Evolutionary conservation across 768 basidiomycete genomes (phyloP).

Genomic region (Calocera viscosa): DNA sequence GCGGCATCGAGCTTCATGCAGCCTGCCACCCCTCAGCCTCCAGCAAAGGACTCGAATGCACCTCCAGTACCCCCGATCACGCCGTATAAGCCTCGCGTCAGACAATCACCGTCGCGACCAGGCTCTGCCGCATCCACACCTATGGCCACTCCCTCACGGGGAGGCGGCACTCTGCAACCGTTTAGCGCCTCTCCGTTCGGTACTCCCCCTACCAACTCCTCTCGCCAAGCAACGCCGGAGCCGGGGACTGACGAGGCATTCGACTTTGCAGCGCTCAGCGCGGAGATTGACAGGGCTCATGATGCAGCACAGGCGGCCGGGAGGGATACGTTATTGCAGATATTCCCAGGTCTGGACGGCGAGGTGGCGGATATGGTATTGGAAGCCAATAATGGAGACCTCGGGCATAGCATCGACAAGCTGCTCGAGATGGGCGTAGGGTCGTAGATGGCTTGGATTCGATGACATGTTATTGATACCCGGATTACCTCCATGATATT

Average conservation of each 20-base stretch:
- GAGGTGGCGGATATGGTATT: constrained; percentile 83
- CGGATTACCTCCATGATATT: background rate
- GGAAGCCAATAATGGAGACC: constrained; percentile 77
- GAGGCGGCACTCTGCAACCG: constrained; percentile 18
- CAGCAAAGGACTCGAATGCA: background rate
- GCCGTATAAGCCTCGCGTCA: constrained; percentile 63
- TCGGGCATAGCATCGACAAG: constrained; percentile 80
- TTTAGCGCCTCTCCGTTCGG: background rate
- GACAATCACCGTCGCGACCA: constrained; percentile 39
- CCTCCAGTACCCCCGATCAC: constrained; percentile 34
- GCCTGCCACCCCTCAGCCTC: background rate
- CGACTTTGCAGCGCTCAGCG: constrained; percentile 55
- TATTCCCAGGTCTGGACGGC: constrained; percentile 70
- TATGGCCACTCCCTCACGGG: constrained; percentile 11
- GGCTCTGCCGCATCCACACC: constrained; percentile 15
- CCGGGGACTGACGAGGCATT: constrained; percentile 24
- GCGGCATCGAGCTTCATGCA: constrained; percentile 32
- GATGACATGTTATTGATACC: background rate
- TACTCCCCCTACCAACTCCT: constrained; percentile 12
- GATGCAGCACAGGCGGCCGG: constrained; percentile 60
- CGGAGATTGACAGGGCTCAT: constrained; percentile 50
- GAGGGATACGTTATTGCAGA: constrained; percentile 66
- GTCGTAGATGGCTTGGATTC: background rate
- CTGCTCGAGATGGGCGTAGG: constrained; percentile 51
- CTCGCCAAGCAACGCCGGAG: constrained; percentile 15